These are phyloP conservation scores for Krasilnikovozyma curviuscula DNA, from an alignment of 768 basidiomycete genomes.

Conservation along the genomic window DNA sequence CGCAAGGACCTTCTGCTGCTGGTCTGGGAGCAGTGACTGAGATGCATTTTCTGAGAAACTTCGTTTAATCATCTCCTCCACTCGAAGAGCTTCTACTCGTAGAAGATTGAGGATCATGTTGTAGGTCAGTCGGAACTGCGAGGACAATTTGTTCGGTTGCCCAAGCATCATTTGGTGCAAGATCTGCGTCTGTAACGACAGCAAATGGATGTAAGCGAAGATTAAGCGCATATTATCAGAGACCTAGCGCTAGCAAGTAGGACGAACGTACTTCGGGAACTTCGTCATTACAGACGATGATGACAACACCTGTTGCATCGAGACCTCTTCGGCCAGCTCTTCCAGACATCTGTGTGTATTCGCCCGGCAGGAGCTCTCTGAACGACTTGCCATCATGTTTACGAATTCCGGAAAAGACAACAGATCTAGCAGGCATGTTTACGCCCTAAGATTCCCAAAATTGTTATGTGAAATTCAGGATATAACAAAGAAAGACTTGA, in stretches of 20 bases:
- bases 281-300: slow-evolving; percentile 59
- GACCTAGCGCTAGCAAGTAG: too few relatives aligned
- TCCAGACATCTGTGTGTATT: slow-evolving; percentile 98
- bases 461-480: neutral
- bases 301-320: slow-evolving; percentile 85
- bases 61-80: slow-evolving; percentile 99
- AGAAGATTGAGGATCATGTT: slow-evolving; percentile 97
- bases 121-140: slow-evolving; percentile 93
- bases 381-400: slow-evolving; percentile 91
- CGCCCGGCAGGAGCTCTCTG: slow-evolving; percentile 48
- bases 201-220: neutral
- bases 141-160: slow-evolving; percentile 73
- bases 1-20: slow-evolving; percentile 70
- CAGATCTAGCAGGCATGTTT: slow-evolving; percentile 96
- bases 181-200: slow-evolving; percentile 39
- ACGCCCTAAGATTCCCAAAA: slow-evolving; percentile 52
- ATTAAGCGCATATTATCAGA: neutral
- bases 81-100: slow-evolving; percentile 81
- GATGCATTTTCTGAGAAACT: slow-evolving; percentile 97
- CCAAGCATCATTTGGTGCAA: slow-evolving; percentile 84
- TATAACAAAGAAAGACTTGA: neutral
- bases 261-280: slow-evolving; percentile 53
- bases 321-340: slow-evolving; percentile 89
- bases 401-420: slow-evolving; percentile 82
- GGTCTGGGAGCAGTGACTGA: slow-evolving; percentile 75